Percentiles rank a stretch among this genome's conserved stretches.
phyloP scores from a whole-genome alignment of 2,329 filamentous ascomycete species.

The Teratosphaeria gauchensis region DNA sequence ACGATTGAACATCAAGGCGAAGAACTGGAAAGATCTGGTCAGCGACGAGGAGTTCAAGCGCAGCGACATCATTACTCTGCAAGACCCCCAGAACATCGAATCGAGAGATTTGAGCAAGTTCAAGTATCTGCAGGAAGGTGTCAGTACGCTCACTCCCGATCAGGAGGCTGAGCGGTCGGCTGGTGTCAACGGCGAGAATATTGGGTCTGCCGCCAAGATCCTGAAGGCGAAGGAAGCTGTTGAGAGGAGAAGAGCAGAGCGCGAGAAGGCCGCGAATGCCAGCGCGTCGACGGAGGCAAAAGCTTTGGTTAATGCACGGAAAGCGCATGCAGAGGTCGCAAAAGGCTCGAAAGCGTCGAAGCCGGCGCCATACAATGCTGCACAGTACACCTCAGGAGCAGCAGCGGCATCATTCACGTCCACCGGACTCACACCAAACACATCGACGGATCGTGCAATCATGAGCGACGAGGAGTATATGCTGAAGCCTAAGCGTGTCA shows the following conservation, averaged over 20 bases:
- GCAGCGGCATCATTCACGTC: constrained; percentile 93
- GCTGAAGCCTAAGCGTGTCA: constrained; percentile 80
- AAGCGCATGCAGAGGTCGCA: constrained; percentile 33
- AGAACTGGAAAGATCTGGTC: constrained; percentile 87
- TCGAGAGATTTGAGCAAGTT: constrained; percentile 76
- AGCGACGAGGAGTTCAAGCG: constrained; percentile 78
- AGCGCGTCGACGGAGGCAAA: constrained; percentile 13
- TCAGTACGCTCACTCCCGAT: constrained; percentile 54
- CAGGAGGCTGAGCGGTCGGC: constrained; percentile 56
- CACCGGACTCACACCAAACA: constrained; percentile 86
- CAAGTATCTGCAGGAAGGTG: constrained; percentile 79
- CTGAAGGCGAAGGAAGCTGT: constrained; percentile 86
- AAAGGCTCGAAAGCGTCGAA: constrained; percentile 21
- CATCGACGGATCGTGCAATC: constrained; percentile 73
- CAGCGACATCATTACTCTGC: constrained; percentile 89
- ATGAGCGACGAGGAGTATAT: constrained; percentile 94
- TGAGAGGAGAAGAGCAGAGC: constrained; percentile 73
- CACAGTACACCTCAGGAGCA: constrained; percentile 78
- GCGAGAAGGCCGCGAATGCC: constrained; percentile 31
- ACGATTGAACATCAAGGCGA: constrained; percentile 89
- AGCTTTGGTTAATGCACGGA: constrained; percentile 47
- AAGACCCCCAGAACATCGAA: constrained; percentile 86
- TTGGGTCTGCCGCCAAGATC: constrained; percentile 75
- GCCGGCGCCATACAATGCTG: constrained; percentile 65
- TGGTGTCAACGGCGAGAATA: constrained; percentile 63